Evolutionary conservation across 495 filamentous ascomycete genomes (phyloP).

Genomic region (Aspergillus saccharolyticus): DNA sequence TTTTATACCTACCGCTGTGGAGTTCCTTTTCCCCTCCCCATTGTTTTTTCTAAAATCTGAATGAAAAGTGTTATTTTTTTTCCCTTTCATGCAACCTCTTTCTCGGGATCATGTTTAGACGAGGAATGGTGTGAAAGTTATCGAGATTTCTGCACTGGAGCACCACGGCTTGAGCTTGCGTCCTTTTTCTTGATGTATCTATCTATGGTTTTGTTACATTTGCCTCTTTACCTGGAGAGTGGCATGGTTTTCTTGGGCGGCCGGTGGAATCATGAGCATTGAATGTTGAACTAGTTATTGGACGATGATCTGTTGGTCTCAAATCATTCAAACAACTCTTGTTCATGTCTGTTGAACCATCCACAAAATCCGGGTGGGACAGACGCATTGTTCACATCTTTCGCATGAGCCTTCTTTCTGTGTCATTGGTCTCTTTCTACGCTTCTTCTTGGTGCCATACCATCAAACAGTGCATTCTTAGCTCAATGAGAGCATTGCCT

Average conservation of each 20-base stretch:
- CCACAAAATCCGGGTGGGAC: no score
- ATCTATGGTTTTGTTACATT: background rate
- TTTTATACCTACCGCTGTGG: background rate
- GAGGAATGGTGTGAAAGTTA: background rate
- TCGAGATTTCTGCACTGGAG: background rate
- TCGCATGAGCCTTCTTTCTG: no score
- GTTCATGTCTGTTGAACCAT: no score
- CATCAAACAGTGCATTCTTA: no score
- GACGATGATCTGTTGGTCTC: no score
- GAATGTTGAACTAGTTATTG: no score
- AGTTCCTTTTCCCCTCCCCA: conserved; percentile 13
- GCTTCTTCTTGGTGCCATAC: no score
- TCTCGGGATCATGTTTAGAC: background rate
- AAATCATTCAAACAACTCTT: no score
- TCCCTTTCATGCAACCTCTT: background rate
- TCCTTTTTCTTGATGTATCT: background rate
- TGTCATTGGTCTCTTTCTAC: no score
- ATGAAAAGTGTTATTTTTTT: background rate
- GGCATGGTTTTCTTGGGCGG: background rate
- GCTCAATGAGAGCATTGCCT: no score
- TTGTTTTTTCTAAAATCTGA: conserved; percentile 2
- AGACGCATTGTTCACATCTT: no score
- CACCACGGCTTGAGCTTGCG: background rate
- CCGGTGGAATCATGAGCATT: no score
- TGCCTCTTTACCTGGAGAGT: background rate